Conservation (phyloP, 1,284 basidiomycete species). For the Apiotrichum laibachii region DNA sequence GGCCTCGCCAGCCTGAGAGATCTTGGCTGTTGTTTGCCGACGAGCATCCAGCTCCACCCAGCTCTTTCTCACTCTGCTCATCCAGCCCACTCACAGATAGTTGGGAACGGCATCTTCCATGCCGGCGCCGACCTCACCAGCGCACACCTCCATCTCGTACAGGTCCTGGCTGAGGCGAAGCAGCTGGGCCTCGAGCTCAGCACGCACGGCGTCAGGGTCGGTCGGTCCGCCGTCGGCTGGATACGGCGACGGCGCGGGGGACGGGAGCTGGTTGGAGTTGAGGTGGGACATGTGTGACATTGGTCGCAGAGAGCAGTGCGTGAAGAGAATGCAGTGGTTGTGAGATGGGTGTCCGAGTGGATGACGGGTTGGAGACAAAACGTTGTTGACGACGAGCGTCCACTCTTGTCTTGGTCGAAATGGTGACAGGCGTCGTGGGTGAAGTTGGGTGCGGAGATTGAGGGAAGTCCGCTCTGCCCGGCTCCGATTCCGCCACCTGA, state of each 20-base stretch:
- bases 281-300: conserved; percentile 20
- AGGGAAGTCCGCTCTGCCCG: neutral
- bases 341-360: neutral
- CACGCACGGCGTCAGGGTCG: conserved; percentile 32
- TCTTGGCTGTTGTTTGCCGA: neutral
- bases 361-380: conserved; percentile 12
- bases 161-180: conserved; percentile 41
- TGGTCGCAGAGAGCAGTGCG: too few relatives aligned
- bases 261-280: conserved; percentile 24
- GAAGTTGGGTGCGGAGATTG: too few relatives aligned
- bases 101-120: conserved; percentile 39
- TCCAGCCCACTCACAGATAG: conserved; percentile 33
- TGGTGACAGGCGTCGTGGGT: too few relatives aligned
- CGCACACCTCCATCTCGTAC: conserved; percentile 49
- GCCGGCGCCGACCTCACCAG: conserved; percentile 40
- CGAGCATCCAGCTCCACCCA: neutral
- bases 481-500: neutral
- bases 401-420: too few relatives aligned
- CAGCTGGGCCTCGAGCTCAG: conserved; percentile 35
- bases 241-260: conserved; percentile 36
- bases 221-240: conserved; percentile 1
- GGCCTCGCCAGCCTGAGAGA: too few relatives aligned
- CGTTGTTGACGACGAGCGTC: too few relatives aligned
- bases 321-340: neutral
- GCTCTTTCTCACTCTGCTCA: neutral